Evolutionary conservation across 139 green algal genomes (phyloP).

Genomic region (Spirogloea muscicola): DNA sequence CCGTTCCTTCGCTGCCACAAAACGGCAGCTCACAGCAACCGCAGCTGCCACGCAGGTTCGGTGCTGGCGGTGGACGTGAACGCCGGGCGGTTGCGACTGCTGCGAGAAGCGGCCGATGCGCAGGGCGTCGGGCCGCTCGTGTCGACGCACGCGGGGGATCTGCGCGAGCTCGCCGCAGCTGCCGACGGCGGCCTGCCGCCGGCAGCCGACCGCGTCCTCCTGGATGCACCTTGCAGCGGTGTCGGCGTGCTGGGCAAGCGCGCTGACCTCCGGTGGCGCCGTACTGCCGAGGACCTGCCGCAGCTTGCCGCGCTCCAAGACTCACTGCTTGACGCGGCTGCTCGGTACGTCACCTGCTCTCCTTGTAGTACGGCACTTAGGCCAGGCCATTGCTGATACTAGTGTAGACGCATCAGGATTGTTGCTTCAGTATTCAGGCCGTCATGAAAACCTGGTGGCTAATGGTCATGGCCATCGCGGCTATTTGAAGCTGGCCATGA

Average conservation of each 20-base stretch:
- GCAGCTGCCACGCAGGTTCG: constrained; percentile 6
- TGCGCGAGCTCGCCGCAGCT: constrained; percentile 13
- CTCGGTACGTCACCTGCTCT: not conserved
- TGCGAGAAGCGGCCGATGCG: constrained; percentile 18
- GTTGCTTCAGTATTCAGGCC: not conserved
- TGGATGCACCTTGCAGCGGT: constrained; percentile 87
- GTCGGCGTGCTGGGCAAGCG: constrained; percentile 80
- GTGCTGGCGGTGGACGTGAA: constrained; percentile 42
- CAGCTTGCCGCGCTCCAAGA: constrained; percentile 59
- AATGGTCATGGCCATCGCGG: no score
- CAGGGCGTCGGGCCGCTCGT: constrained; percentile 19
- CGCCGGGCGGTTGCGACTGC: constrained; percentile 17
- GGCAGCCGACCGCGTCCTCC: constrained; percentile 67
- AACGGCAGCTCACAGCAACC: no score
- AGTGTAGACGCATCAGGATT: not conserved
- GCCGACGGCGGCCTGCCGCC: no score
- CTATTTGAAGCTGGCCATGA: not conserved
- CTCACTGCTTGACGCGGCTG: constrained; percentile 67
- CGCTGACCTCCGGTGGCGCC: constrained; percentile 81
- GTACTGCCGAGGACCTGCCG: constrained; percentile 57
- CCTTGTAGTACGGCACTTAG: not conserved
- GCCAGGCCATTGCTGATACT: not conserved
- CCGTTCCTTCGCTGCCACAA: no score
- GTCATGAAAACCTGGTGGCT: no score
- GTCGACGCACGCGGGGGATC: constrained; percentile 12